Evolutionary conservation across 2,329 filamentous ascomycete species (phyloP), one percentile per base, ranked within the genome.

Genomic region (Arthrobotrys entomopaga): DNA sequence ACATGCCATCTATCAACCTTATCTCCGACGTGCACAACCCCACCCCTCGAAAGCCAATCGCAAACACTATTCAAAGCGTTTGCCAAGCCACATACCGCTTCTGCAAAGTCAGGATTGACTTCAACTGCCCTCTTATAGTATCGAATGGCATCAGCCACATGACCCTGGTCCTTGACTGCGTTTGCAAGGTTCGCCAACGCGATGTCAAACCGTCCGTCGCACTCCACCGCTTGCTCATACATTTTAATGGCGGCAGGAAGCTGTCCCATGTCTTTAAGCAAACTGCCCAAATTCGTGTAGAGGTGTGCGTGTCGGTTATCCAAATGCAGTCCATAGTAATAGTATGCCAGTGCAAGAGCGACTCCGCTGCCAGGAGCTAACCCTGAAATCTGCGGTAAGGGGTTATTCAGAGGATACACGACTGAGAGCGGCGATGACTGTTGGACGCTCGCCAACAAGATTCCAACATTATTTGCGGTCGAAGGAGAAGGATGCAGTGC

Each of bases 401-500:
- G 56, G 61, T 95, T 89, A 13, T 82, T 83, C 11, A 83, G 83
- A 19, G 84, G 80, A 64, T 76, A 78, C 20, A 79, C 78, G 3
- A 77, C 77, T 65, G 78, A 78, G 24, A 78, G 78, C 15, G 82
- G 83, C 76, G 82, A 81, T 22, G 83, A 82, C 78, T 96, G 93
- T 79, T 97, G 95, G 19, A 98, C 91, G 66, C 95, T 92, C 3
- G 95, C 95, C n/a, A 99, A 87, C 26, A 99, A 85, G 65, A 99
- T 99, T 2, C 95, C 95, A 11, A 99, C 93, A 80, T 99, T 99
- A 80, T 99, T 99, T 0, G 95, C 95, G 0, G 95, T 99, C 0
- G 95, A 99, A 1, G 95, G 95, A 79, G 95, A 98, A 54, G 95
- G 93, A 77, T 97, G 95, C 1, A 99, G 85, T 0, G 95, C 96